Evolutionary conservation across 306 rosid species (phyloP).

Genomic region (Styphnolobium japonicum): DNA sequence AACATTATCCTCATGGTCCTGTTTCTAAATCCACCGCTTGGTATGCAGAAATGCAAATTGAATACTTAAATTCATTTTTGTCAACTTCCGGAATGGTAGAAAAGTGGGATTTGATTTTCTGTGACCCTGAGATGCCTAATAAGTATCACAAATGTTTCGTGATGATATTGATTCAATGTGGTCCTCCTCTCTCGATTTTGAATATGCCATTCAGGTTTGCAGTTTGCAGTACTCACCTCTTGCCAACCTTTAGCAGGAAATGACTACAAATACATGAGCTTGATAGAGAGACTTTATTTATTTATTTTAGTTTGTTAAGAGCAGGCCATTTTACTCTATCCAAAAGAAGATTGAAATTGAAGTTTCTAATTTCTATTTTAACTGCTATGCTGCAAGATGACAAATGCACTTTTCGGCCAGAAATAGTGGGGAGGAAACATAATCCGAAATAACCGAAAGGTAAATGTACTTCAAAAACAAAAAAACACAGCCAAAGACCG

Average conservation of each 20-base stretch:
- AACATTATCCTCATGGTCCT: background rate
- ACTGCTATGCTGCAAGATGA: background rate
- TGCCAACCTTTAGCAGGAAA: background rate
- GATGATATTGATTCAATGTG: background rate
- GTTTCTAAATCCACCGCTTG: background rate
- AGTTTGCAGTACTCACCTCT: background rate
- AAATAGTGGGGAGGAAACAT: background rate
- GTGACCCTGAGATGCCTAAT: background rate
- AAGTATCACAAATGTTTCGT: background rate
- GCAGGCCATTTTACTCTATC: background rate
- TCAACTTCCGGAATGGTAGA: background rate
- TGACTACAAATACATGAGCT: background rate
- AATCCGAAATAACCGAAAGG: background rate
- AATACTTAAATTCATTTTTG: background rate
- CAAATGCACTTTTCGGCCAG: background rate
- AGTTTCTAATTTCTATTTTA: background rate
- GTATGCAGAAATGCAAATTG: background rate
- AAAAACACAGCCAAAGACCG: background rate
- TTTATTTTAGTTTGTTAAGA: background rate
- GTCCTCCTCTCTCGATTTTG: conserved; percentile 24
- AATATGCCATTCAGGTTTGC: background rate
- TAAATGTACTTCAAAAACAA: background rate
- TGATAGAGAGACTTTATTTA: background rate
- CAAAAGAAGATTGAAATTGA: background rate
- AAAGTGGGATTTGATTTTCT: background rate